Evolutionary conservation across 2,329 filamentous ascomycete species (phyloP).

Genomic region (Aspergillus floridensis): DNA sequence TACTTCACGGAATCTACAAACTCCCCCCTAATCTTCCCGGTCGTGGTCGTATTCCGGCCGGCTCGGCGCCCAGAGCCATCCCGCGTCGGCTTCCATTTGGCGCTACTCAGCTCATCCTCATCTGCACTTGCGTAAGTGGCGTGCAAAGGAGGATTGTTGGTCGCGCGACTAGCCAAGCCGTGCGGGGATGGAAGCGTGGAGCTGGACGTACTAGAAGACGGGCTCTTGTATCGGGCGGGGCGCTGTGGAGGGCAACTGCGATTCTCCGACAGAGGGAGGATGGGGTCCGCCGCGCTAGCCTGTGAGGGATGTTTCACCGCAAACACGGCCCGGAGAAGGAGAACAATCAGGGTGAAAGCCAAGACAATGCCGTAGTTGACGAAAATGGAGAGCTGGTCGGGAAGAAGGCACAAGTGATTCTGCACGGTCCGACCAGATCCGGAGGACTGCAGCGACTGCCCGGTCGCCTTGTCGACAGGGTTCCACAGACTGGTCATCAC

Average conservation of each 20-base stretch:
- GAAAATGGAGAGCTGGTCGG: slow-evolving; percentile 82
- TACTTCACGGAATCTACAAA: slow-evolving; percentile 60
- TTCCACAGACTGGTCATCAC: slow-evolving; percentile 90
- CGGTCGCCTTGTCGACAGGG: slow-evolving; percentile 63
- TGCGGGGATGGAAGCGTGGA: slow-evolving; percentile 27
- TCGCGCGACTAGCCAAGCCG: slow-evolving; percentile 30
- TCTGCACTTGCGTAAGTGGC: slow-evolving; percentile 24
- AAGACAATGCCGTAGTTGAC: slow-evolving; percentile 70
- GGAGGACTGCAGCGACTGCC: slow-evolving; percentile 27
- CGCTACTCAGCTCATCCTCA: slow-evolving; percentile 21
- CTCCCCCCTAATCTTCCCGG: slow-evolving; percentile 54
- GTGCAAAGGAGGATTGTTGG: slow-evolving; percentile 22
- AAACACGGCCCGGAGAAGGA: slow-evolving; percentile 46
- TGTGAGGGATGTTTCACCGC: slow-evolving; percentile 25
- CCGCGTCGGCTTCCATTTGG: slow-evolving; percentile 29
- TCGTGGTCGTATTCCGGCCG: slow-evolving; percentile 24
- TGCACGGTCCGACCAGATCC: slow-evolving; percentile 62
- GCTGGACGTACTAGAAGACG: slow-evolving; percentile 34
- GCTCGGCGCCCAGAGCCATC: slow-evolving; percentile 18
- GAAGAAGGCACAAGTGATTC: slow-evolving; percentile 85
- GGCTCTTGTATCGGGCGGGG: slow-evolving; percentile 20
- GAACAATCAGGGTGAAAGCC: slow-evolving; percentile 49
- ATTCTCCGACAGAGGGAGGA: slow-evolving; percentile 32
- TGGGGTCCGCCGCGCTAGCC: slow-evolving; percentile 11
- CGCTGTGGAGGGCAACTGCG: slow-evolving; percentile 24